Base-by-base conservation (phyloP, 176 grass and related monocot genomes). In the Avena sativa region DNA sequence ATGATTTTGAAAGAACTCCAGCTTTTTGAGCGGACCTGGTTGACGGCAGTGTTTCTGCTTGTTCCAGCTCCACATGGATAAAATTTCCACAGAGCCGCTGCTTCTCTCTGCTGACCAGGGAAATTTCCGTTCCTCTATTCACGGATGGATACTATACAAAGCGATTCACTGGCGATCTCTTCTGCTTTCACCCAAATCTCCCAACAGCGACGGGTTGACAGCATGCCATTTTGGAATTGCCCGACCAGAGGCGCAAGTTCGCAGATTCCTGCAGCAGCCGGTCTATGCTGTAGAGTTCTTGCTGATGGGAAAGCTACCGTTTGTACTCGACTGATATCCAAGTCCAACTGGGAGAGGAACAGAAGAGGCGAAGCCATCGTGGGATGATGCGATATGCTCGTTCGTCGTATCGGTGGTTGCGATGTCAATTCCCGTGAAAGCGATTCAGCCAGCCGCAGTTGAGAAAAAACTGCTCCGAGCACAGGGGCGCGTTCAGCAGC, bases 141-240 rank as follows among this genome's bases (percentile, higher is more conserved):
- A 49, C 10, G 32, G 38, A 56, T 87, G 74, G 74, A 58, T 26
- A 56, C 28, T 28, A 1, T 28, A 28, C 1, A 36, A 51, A 6
- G 57, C 20, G n/a, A 36, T 73, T 20, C 1, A 19, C 13, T 16
- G 68, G 59, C 5, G 77, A 91, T 91, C 65, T 83, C 79, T 66
- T 56, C 48, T 20, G 25, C 14, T 16, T 10, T 9, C 43, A 28
- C 62, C 74, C 14, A 9, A 19, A 81, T 84, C 89, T 76, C n/a
- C 20, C 17, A 4, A 28, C 13, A 85, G 61, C 50, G 81, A 81
- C 69, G 34, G 19, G 67, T 21, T 15, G 89, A 72, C 14, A 40
- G 51, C 81, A 19, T 48, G 19, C 4, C 76, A 2, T 52, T 82
- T 34, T 40, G 85, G 48, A 77, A 20, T 51, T 43, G 5, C 17